Conservation (phyloP, 192 early-diverging fungal genomes). For the Backusella circina region DNA sequence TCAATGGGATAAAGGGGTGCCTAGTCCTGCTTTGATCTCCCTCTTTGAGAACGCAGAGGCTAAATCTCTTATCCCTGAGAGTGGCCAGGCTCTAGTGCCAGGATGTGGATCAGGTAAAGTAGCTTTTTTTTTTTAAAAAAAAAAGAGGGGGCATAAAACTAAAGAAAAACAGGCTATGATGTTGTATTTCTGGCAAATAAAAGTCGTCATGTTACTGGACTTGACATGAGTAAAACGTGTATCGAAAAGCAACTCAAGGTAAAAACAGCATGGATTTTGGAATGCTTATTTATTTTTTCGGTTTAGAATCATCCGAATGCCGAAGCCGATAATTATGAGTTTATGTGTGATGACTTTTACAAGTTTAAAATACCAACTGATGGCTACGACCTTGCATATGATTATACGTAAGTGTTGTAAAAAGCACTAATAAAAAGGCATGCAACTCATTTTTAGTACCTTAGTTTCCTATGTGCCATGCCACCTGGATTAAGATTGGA, state of each 20-base stretch:
- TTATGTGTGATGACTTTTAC: constrained; percentile 70
- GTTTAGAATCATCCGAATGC: constrained; percentile 32
- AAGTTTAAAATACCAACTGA: constrained; percentile 48
- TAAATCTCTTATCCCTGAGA: constrained; percentile 30
- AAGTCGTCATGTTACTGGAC: constrained; percentile 56
- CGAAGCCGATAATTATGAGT: constrained; percentile 28
- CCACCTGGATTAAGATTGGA: constrained; percentile 52
- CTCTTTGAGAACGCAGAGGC: constrained; percentile 44
- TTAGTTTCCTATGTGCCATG: constrained; percentile 78
- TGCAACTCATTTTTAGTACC: not conserved
- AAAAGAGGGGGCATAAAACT: not conserved
- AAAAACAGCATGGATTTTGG: not conserved
- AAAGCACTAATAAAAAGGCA: not conserved
- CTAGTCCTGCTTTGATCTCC: constrained; percentile 45
- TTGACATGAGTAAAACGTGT: constrained; percentile 68
- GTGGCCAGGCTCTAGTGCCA: constrained; percentile 55
- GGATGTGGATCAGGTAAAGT: constrained; percentile 51
- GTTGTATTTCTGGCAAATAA: constrained; percentile 67
- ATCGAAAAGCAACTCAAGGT: constrained; percentile 52
- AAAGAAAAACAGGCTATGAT: constrained; percentile 54
- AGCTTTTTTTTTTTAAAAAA: not conserved
- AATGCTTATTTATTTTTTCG: not conserved
- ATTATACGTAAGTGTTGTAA: constrained; percentile 63
- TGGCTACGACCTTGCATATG: constrained; percentile 73
- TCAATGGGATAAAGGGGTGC: constrained; percentile 46